phyloP scores from a whole-genome alignment of 1,284 basidiomycete species.

The Trametes polyzona region DNA sequence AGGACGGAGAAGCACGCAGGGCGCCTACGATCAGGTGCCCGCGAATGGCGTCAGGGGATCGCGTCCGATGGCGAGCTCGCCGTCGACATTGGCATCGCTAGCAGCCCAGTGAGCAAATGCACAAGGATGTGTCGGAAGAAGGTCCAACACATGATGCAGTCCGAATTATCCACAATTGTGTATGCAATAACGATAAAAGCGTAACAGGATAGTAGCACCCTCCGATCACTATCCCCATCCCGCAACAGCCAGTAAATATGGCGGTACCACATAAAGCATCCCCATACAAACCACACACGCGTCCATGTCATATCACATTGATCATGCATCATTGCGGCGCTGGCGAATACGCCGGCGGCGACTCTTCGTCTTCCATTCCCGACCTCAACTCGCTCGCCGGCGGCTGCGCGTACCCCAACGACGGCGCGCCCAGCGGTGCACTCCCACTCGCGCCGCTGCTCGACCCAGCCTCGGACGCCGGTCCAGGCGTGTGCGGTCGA shows the following conservation, averaged over 20 bases:
- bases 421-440: background rate
- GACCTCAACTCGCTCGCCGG: background rate
- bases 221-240: too few species aligned
- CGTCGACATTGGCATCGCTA: too few species aligned
- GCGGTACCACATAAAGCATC: too few species aligned
- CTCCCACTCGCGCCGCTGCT: background rate
- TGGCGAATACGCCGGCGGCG: conserved; percentile 2
- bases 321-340: background rate
- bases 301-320: too few species aligned
- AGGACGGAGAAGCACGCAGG: background rate
- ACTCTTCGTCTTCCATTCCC: background rate
- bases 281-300: too few species aligned
- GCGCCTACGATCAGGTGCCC: conserved; percentile 13
- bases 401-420: background rate
- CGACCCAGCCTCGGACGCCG: background rate
- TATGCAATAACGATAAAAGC: too few species aligned
- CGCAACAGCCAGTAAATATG: too few species aligned
- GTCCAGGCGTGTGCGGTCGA: background rate
- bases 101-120: too few species aligned
- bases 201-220: too few species aligned
- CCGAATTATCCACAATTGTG: too few species aligned
- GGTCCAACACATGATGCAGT: background rate
- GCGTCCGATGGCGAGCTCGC: background rate
- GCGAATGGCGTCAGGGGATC: conserved; percentile 13
- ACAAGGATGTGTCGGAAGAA: background rate